Evolutionary conservation across 169 alveolate genomes (phyloP).

Genomic region (Perkinsus olseni): DNA sequence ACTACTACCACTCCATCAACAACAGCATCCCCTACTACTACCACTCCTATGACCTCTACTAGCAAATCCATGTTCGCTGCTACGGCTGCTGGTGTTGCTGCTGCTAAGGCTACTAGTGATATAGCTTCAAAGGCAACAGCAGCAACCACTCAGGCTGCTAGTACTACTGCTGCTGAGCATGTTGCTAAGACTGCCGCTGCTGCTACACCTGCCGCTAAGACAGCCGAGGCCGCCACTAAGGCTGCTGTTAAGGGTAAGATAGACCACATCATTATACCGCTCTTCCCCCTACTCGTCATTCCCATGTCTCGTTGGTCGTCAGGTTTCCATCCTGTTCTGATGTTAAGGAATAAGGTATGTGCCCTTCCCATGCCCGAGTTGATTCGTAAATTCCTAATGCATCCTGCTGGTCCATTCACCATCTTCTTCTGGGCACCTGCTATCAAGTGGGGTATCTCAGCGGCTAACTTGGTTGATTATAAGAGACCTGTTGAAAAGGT

Average conservation of each 20-base stretch:
- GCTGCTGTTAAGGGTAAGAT: neutral
- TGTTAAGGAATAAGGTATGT: neutral
- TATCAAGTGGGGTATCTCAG: conserved; percentile 80
- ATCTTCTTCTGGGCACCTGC: conserved; percentile 88
- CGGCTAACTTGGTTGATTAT: conserved; percentile 76
- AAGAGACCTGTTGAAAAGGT: conserved; percentile 67
- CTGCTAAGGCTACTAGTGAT: neutral
- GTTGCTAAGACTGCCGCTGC: neutral
- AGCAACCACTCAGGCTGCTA: neutral
- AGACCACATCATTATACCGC: neutral
- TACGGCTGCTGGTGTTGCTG: neutral
- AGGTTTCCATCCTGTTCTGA: neutral
- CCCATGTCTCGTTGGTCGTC: neutral
- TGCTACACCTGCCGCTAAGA: neutral
- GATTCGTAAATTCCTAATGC: conserved; percentile 16
- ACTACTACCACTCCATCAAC: neutral
- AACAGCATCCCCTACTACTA: neutral
- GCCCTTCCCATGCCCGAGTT: neutral
- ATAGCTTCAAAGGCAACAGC: neutral
- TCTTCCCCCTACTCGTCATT: too few relatives aligned
- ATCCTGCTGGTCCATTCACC: conserved; percentile 87
- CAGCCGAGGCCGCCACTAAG: neutral
- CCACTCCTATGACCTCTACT: too few relatives aligned
- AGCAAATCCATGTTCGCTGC: neutral
- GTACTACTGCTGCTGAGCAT: neutral